Evolutionary conservation across 2,329 filamentous ascomycete species (phyloP), one percentile per base, ranked within the genome.

Genomic region (Aspergillus tubingensis): DNA sequence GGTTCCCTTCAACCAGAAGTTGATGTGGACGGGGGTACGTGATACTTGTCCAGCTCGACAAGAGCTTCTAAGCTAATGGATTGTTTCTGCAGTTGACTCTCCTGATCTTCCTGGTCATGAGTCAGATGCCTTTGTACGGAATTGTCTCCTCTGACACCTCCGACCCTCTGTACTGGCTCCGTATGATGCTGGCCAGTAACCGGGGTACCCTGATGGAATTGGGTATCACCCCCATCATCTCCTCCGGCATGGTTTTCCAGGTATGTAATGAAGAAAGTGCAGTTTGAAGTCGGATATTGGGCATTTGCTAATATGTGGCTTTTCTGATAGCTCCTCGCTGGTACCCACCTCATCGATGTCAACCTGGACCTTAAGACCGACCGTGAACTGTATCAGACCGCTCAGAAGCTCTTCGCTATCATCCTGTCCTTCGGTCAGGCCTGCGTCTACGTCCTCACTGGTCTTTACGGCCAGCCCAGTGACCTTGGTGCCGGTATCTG

Each of bases 101-200:
- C 72, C 85, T 99, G 79, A 96, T 98, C 83, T 99, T 99, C 88
- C 84, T 99, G 86, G 92, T 99, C 81, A 99, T 99, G 95, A 97
- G 92, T 83, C 95, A 97, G 84, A 98, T 99, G 95, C 93, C 95
- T 67, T 83, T 95, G 65, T 99, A 99, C 83, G 95, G 95, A 82
- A 99, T 99, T 80, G 96, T 99, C 76, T 99, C 95, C 59, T 99
- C 95, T 74, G 91, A 95, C 81, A 97, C 92, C 72, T 98, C 95
- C 64, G 96, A 99, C 83, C 96, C 95, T 71, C 86, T 99, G 74
- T 99, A 99, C 88, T 99, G 95, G 95, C 86, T 99, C 76, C 91
- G 95, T 81, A 98, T 99, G 94, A 97, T 99, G 88, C 88, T 98
- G 87, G 95, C 95, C 76, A 96, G 92, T 90, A 99, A 99, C 80